Percentiles rank a stretch among this genome's conserved stretches.
phyloP scores from a whole-genome alignment of 768 basidiomycete genomes.

The Cystobasidium ongulense region DNA sequence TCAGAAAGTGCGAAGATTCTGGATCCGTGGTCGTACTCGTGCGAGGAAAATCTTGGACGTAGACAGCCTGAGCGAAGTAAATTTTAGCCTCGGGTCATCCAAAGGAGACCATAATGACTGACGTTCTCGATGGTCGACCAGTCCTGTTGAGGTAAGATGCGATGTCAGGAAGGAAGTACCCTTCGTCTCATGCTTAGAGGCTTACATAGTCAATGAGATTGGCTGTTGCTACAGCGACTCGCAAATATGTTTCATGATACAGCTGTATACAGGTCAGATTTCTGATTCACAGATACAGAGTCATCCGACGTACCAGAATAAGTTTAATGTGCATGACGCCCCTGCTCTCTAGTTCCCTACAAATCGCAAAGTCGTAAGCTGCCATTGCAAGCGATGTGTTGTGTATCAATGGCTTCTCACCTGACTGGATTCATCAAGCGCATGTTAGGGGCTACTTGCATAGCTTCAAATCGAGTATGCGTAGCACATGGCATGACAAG shows the following conservation, averaged over 20 bases:
- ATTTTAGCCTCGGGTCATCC: neutral
- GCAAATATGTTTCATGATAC: conserved; percentile 12
- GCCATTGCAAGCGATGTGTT: no score
- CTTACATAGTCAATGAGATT: conserved; percentile 13
- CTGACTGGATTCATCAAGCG: conserved; percentile 7
- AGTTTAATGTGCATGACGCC: conserved; percentile 27
- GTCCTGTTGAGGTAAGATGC: neutral
- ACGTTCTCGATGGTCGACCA: conserved; percentile 26
- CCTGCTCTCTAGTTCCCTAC: conserved; percentile 4
- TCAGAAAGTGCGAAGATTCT: neutral
- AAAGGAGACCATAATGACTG: neutral
- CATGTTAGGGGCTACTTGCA: conserved; percentile 21
- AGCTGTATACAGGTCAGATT: neutral
- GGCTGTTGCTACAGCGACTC: conserved; percentile 25
- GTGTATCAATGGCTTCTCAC: no score
- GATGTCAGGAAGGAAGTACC: no score
- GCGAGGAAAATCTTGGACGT: conserved; percentile 27
- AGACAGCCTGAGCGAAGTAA: neutral
- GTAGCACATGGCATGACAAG: conserved; percentile 13
- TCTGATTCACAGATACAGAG: neutral
- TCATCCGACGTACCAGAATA: neutral
- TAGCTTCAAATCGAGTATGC: neutral
- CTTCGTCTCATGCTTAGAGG: no score
- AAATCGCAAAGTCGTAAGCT: no score
- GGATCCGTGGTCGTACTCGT: neutral